phyloP scores from a whole-genome alignment of 2,329 filamentous ascomycete species.

The Lachnellula subtilissima region DNA sequence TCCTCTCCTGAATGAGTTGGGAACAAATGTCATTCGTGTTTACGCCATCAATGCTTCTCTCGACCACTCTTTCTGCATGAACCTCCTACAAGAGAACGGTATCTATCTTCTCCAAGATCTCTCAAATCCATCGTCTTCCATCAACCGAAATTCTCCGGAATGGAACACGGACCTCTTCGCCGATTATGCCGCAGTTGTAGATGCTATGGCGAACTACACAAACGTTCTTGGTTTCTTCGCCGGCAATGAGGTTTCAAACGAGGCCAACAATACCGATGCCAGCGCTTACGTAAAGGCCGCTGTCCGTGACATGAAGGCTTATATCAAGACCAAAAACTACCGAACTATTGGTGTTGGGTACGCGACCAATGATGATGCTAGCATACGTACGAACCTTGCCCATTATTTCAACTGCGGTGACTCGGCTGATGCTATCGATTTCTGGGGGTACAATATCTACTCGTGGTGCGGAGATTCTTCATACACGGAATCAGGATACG shows the following conservation, averaged over 20 bases:
- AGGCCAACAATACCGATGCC: slow-evolving; percentile 79
- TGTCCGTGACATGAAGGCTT: slow-evolving; percentile 90
- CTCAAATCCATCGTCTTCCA: slow-evolving; percentile 73
- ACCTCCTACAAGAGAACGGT: slow-evolving; percentile 70
- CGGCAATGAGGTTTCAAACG: slow-evolving; percentile 95
- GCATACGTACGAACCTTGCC: slow-evolving; percentile 76
- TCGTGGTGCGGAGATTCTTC: slow-evolving; percentile 91
- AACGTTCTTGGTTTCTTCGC: slow-evolving; percentile 98
- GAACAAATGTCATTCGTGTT: slow-evolving; percentile 90
- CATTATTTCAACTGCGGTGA: slow-evolving; percentile 93
- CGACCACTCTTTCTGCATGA: slow-evolving; percentile 83
- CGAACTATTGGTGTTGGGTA: slow-evolving; percentile 86
- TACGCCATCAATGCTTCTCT: slow-evolving; percentile 81
- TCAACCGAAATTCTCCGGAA: slow-evolving; percentile 71
- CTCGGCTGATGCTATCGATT: slow-evolving; percentile 69
- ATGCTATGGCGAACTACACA: slow-evolving; percentile 73
- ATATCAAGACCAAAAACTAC: slow-evolving; percentile 78
- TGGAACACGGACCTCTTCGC: slow-evolving; percentile 77
- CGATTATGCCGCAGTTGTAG: slow-evolving; percentile 80
- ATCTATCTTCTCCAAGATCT: slow-evolving; percentile 96
- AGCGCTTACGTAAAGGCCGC: slow-evolving; percentile 97
- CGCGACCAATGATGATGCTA: slow-evolving; percentile 86
- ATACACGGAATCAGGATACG: slow-evolving; percentile 73
- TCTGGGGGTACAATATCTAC: slow-evolving; percentile 99
- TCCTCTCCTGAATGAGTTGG: slow-evolving; percentile 69